A percentile compares a stretch with the other conserved stretches of the same genome.
Evolutionary conservation across 768 basidiomycete genomes (phyloP).

Genomic region (Naganishia friedmannii): DNA sequence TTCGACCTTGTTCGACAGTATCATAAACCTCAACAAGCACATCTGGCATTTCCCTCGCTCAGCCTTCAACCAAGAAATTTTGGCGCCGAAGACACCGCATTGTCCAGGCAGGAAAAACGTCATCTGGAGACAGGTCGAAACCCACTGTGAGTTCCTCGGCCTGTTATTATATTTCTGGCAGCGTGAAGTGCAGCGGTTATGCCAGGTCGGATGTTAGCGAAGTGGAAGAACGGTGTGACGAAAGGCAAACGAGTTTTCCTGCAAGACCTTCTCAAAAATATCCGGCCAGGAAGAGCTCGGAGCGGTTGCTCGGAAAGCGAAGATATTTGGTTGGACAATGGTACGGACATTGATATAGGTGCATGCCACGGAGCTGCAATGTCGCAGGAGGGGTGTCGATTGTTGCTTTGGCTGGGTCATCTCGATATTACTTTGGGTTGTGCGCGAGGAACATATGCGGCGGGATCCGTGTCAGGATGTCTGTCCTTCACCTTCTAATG

Average conservation of each 20-base stretch:
- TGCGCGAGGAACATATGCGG: too few species aligned
- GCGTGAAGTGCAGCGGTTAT: not conserved
- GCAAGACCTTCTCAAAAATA: not conserved
- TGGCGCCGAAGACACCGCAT: not conserved
- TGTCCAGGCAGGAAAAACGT: constrained; percentile 21
- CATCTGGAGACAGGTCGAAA: constrained; percentile 13
- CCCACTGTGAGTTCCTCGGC: not conserved
- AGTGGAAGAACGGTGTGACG: not conserved
- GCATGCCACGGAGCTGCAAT: not conserved
- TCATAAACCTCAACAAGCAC: not conserved
- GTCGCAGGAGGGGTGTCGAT: too few species aligned
- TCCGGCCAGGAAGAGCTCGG: not conserved
- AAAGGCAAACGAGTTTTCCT: not conserved
- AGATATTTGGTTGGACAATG: not conserved
- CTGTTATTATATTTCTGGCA: not conserved
- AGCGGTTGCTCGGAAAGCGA: not conserved
- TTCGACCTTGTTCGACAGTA: not conserved
- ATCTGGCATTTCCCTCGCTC: not conserved
- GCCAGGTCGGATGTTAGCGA: not conserved
- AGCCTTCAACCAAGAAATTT: not conserved
- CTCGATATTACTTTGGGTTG: too few species aligned
- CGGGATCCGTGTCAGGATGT: too few species aligned
- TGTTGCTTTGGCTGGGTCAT: too few species aligned
- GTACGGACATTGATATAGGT: not conserved
- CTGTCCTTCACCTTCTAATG: too few species aligned